These are phyloP conservation scores for Penicillium freii DNA, from an alignment of 2,329 filamentous ascomycete species.

Conservation along the genomic window DNA sequence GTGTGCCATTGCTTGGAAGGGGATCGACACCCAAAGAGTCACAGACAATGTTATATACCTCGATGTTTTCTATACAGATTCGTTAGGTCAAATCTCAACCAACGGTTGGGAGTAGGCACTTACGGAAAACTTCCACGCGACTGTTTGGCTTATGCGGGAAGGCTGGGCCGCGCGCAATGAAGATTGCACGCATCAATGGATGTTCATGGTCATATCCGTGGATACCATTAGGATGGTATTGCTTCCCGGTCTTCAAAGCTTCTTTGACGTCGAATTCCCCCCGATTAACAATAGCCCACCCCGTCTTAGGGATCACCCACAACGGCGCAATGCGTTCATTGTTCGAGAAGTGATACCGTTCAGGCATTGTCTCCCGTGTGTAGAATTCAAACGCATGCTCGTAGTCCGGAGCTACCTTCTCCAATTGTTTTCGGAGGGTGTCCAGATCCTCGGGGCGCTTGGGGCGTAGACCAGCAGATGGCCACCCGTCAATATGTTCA, in stretches of 20 bases:
- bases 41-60: conserved; percentile 93
- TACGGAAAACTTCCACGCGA: conserved; percentile 76
- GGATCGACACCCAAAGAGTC: conserved; percentile 76
- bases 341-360: conserved; percentile 83
- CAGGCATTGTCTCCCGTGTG: conserved; percentile 82
- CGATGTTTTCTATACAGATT: conserved; percentile 70
- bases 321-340: conserved; percentile 89
- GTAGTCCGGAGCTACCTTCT: conserved; percentile 59
- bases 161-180: conserved; percentile 85
- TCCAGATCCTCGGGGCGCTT: conserved; percentile 66
- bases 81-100: conserved; percentile 4
- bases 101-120: conserved; percentile 43
- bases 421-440: conserved; percentile 60
- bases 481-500: conserved; percentile 90
- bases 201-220: conserved; percentile 96
- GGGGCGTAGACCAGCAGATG: conserved; percentile 81
- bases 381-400: conserved; percentile 74
- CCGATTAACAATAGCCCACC: conserved; percentile 85
- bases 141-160: conserved; percentile 85
- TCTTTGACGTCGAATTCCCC: conserved; percentile 73
- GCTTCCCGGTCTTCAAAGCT: conserved; percentile 60
- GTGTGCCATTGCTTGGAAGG: conserved; percentile 80
- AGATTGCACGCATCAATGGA: conserved; percentile 93
- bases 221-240: conserved; percentile 78
- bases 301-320: conserved; percentile 89